Conservation (phyloP, 202 grass and related monocot genomes). For the Carex sylvatica region DNA sequence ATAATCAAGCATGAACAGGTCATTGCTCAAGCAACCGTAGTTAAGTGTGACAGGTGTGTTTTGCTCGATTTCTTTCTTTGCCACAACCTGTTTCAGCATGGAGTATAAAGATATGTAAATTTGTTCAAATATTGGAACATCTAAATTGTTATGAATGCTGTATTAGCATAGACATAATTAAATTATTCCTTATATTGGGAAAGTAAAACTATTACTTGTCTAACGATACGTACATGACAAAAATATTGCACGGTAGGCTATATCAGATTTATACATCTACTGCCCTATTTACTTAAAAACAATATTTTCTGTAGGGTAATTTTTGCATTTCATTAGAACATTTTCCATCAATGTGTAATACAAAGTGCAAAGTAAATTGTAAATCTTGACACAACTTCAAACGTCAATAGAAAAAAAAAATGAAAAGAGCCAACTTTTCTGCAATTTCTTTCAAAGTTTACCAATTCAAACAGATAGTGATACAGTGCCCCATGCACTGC, state of each 20-base stretch:
- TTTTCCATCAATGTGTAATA: background rate
- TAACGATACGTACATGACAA: background rate
- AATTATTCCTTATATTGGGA: background rate
- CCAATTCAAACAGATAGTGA: background rate
- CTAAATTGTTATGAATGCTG: background rate
- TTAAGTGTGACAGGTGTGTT: slow-evolving; percentile 64
- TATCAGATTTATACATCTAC: background rate
- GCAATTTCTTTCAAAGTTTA: background rate
- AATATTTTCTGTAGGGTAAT: background rate
- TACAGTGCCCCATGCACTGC: background rate
- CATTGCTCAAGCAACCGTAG: slow-evolving; percentile 89
- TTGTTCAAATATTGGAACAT: background rate
- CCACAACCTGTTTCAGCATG: slow-evolving; percentile 50
- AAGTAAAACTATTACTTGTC: background rate
- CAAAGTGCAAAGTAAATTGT: background rate
- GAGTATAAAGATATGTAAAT: background rate
- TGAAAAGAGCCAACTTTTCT: background rate
- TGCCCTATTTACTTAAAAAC: background rate
- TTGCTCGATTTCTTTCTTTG: slow-evolving; percentile 59
- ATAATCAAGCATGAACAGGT: slow-evolving; percentile 90
- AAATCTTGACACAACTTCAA: background rate
- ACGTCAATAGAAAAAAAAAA: background rate
- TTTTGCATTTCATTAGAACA: background rate
- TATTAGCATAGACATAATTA: background rate
- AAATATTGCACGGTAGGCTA: background rate